phyloP scores from a whole-genome alignment of 139 green algal genomes.

The Chlorella sp. region DNA sequence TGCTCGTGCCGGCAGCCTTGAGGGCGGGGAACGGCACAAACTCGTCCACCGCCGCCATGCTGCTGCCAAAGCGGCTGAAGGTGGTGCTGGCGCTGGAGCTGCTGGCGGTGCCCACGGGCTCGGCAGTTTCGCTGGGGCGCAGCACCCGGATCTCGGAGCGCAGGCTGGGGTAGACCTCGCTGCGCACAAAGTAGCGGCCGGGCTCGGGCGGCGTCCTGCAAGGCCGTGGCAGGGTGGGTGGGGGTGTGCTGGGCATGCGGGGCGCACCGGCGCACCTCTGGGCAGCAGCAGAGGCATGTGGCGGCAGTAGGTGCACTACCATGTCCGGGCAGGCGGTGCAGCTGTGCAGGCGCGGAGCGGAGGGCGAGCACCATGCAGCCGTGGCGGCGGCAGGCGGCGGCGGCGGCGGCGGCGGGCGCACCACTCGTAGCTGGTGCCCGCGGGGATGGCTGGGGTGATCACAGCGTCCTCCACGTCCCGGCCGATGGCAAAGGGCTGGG shows the following conservation, averaged over 20 bases:
- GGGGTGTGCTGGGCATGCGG: not conserved
- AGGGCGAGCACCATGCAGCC: too few species aligned
- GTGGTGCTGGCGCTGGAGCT: not conserved
- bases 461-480: slow-evolving; percentile 8
- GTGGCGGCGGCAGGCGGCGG: not conserved
- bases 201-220: slow-evolving; percentile 17
- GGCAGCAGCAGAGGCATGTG: too few species aligned
- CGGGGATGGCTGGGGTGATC: slow-evolving; percentile 6
- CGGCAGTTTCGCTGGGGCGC: too few species aligned
- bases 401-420: not conserved
- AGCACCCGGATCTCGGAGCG: slow-evolving; percentile 1
- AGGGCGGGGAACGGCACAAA: slow-evolving; percentile 13
- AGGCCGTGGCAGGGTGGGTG: not conserved
- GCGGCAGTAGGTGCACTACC: too few species aligned
- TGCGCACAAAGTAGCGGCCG: slow-evolving; percentile 25
- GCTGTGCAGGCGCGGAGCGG: not conserved
- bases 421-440: slow-evolving; percentile 29
- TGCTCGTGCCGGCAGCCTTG: not conserved
- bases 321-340: too few species aligned
- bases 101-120: not conserved
- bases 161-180: slow-evolving; percentile 32
- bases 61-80: not conserved
- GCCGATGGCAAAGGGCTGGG: slow-evolving; percentile 26
- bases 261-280: too few species aligned
- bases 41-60: slow-evolving; percentile 1